Evolutionary conservation across 2,329 filamentous ascomycete species (phyloP).

Genomic region (Penicillium sp.): DNA sequence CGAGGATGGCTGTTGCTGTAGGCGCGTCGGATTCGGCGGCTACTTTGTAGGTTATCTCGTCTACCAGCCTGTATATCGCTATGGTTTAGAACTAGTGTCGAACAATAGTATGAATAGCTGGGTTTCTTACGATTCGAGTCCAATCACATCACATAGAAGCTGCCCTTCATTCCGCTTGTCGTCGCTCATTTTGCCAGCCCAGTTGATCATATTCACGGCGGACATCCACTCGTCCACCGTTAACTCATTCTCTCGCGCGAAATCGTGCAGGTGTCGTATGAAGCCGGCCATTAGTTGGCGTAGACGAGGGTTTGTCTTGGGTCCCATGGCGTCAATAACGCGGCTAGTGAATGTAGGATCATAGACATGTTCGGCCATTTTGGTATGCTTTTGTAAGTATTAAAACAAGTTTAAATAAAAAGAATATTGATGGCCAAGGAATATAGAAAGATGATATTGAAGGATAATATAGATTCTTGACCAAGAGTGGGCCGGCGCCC

Average conservation of each 20-base stretch:
- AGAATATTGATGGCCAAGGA: not conserved
- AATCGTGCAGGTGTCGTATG: slow-evolving; percentile 57
- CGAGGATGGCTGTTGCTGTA: slow-evolving; percentile 75
- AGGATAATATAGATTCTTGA: not conserved
- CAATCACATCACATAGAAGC: slow-evolving; percentile 56
- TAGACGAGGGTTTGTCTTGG: slow-evolving; percentile 64
- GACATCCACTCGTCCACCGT: slow-evolving; percentile 58
- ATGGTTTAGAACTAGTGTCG: not conserved
- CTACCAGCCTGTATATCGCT: slow-evolving; percentile 60
- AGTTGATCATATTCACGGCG: slow-evolving; percentile 56
- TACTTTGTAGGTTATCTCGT: slow-evolving; percentile 72
- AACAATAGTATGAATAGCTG: not conserved
- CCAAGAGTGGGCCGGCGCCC: not conserved
- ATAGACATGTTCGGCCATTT: slow-evolving; percentile 11
- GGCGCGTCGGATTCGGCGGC: slow-evolving; percentile 51
- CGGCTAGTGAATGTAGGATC: slow-evolving; percentile 58
- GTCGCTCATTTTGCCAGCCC: slow-evolving; percentile 60
- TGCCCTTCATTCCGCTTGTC: slow-evolving; percentile 62
- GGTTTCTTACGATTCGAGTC: slow-evolving; percentile 52
- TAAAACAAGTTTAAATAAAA: not conserved
- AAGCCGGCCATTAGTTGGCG: slow-evolving; percentile 56
- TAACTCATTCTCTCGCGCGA: slow-evolving; percentile 55
- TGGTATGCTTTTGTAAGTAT: not conserved
- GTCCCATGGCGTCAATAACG: slow-evolving; percentile 71
- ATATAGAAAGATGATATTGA: not conserved